phyloP scores from a whole-genome alignment of 129 eudicot genomes.

The Mikania micrantha region DNA sequence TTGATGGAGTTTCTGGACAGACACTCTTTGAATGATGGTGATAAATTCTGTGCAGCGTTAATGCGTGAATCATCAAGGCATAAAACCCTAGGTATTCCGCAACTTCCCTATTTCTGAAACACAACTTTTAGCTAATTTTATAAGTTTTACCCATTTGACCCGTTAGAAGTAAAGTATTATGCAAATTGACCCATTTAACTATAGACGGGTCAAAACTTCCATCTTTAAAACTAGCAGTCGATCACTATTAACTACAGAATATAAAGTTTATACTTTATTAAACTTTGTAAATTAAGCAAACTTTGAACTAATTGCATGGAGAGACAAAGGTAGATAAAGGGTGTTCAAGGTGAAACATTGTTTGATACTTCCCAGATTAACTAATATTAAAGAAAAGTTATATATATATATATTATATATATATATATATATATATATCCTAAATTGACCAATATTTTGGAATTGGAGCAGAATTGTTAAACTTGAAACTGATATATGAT shows the following conservation, averaged over 20 bases:
- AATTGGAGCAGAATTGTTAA: background rate
- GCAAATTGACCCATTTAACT: background rate
- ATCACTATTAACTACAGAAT: background rate
- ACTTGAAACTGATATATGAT: background rate
- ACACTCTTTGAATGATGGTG: slow-evolving; percentile 75
- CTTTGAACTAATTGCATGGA: background rate
- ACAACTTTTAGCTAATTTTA: background rate
- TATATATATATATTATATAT: background rate
- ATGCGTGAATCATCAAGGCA: slow-evolving; percentile 87
- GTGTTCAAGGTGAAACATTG: background rate
- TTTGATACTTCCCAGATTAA: background rate
- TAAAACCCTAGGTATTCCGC: slow-evolving; percentile 54
- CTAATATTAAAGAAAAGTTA: background rate
- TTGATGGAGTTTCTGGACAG: slow-evolving; percentile 61
- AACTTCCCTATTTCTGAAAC: slow-evolving; percentile 7
- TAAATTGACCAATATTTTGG: background rate
- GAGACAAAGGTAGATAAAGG: background rate
- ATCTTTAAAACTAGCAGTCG: background rate
- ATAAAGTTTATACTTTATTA: background rate
- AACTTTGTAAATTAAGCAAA: background rate
- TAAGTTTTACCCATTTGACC: background rate
- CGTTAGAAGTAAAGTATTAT: background rate
- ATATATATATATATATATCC: background rate
- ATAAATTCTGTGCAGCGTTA: slow-evolving; percentile 75
- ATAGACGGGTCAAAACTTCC: background rate